A percentile compares a stretch with the other conserved stretches of the same genome.
These are phyloP conservation scores for Xylaria sp. DNA, from an alignment of 2,329 filamentous ascomycete species.

Conservation along the genomic window DNA sequence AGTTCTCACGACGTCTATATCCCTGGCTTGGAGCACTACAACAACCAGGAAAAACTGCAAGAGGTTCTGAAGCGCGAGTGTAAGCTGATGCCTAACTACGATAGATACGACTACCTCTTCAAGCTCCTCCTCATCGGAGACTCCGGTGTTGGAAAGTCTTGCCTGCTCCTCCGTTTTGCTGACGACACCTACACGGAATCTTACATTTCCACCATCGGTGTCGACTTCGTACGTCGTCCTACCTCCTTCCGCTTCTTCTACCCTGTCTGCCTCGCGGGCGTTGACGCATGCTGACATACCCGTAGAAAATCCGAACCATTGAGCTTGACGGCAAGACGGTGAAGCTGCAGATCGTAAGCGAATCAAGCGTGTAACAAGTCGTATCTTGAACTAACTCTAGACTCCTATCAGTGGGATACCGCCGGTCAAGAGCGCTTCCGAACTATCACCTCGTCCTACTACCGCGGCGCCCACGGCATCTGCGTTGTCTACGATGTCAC, in stretches of 20 bases:
- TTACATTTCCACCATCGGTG: constrained; percentile 99
- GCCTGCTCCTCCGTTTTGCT: constrained; percentile 95
- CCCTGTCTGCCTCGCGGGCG: constrained; percentile 45
- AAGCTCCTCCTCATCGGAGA: constrained; percentile 99
- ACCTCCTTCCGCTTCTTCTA: neutral
- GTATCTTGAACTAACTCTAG: constrained; percentile 47
- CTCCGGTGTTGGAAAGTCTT: constrained; percentile 99
- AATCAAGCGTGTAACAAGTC: neutral
- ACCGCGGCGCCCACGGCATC: constrained; percentile 98
- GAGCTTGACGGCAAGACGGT: constrained; percentile 99
- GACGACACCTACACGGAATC: constrained; percentile 99
- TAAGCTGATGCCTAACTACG: constrained; percentile 38
- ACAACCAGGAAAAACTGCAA: constrained; percentile 41
- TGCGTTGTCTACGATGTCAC: constrained; percentile 99
- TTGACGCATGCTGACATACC: constrained; percentile 37
- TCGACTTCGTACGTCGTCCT: constrained; percentile 85
- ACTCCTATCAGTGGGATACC: constrained; percentile 87
- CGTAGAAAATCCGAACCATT: constrained; percentile 98
- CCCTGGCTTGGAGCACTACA: constrained; percentile 41
- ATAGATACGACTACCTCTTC: constrained; percentile 99
- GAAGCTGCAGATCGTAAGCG: constrained; percentile 95
- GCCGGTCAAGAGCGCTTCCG: constrained; percentile 99
- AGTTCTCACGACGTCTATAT: constrained; percentile 28
- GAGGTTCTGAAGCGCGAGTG: constrained; percentile 35
- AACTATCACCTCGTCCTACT: constrained; percentile 99